Percentiles rank a stretch among this genome's conserved stretches.
These are phyloP conservation scores for Quercus robur DNA, from an alignment of 306 rosid genomes.

Conservation along the genomic window DNA sequence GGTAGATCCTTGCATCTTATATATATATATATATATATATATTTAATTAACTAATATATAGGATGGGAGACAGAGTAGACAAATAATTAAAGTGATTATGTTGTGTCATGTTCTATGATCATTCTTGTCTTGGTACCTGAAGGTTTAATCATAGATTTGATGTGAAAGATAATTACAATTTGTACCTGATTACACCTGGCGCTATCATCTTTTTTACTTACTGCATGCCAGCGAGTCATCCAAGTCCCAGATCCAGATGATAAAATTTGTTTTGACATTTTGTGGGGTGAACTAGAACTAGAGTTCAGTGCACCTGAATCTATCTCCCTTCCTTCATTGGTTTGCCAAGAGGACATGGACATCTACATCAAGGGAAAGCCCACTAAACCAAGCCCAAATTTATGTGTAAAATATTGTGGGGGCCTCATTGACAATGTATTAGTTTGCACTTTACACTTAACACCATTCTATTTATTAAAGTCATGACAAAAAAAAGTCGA, in stretches of 20 bases:
- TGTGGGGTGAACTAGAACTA: not conserved
- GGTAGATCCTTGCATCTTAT: too few relatives aligned
- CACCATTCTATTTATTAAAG: not conserved
- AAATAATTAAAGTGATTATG: too few relatives aligned
- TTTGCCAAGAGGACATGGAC: not conserved
- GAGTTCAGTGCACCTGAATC: not conserved
- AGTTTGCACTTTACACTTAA: not conserved
- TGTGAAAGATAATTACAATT: not conserved
- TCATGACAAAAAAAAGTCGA: too few relatives aligned
- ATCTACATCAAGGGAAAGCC: not conserved
- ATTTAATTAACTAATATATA: too few relatives aligned
- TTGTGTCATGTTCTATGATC: too few relatives aligned
- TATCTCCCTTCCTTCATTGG: not conserved
- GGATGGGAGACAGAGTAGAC: too few relatives aligned
- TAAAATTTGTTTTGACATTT: not conserved
- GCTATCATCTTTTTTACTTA: not conserved
- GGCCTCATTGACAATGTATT: not conserved
- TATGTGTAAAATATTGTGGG: not conserved
- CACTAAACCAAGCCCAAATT: not conserved
- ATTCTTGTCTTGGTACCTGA: not conserved
- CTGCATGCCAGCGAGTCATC: too few relatives aligned
- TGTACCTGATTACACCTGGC: not conserved
- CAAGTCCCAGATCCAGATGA: too few relatives aligned
- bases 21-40: too few relatives aligned
- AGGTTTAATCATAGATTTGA: not conserved